Conservation (phyloP, 257 asterid genomes). For the Nicotiana paniculata region DNA sequence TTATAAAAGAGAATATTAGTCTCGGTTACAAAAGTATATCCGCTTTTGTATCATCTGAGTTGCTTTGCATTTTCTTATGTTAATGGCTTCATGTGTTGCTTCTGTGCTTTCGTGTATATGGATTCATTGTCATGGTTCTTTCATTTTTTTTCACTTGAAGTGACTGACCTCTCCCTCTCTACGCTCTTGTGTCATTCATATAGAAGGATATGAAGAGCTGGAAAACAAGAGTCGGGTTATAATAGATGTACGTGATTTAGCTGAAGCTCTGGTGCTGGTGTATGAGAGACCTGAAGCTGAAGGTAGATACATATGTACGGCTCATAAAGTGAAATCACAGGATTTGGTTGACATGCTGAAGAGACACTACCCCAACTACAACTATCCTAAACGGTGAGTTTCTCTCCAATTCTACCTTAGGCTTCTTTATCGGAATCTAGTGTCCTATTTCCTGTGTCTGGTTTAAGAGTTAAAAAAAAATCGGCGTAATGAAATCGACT, state of each 20-base stretch:
- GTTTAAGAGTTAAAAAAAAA: not conserved
- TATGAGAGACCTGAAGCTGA: slow-evolving; percentile 59
- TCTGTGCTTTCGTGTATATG: not conserved
- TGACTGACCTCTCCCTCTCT: not conserved
- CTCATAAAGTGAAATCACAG: slow-evolving; percentile 24
- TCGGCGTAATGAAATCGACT: not conserved
- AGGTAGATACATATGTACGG: slow-evolving; percentile 66
- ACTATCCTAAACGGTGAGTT: slow-evolving; percentile 62
- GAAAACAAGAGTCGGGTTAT: slow-evolving; percentile 25
- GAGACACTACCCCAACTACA: slow-evolving; percentile 44
- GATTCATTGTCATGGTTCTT: not conserved
- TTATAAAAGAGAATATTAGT: too few relatives aligned
- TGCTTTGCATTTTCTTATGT: not conserved
- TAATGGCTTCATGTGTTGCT: not conserved
- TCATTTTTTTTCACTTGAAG: not conserved
- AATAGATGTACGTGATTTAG: slow-evolving; percentile 76
- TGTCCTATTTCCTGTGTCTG: not conserved
- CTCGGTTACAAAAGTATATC: not conserved
- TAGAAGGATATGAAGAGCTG: slow-evolving; percentile 53
- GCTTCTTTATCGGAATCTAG: not conserved
- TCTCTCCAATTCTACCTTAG: not conserved
- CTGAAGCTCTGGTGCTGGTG: slow-evolving; percentile 43
- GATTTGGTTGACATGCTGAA: slow-evolving; percentile 43
- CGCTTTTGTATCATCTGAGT: not conserved
- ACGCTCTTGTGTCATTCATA: not conserved